Conservation (phyloP, 2,329 filamentous ascomycete species). For the Myriosclerotinia scirpicola region DNA sequence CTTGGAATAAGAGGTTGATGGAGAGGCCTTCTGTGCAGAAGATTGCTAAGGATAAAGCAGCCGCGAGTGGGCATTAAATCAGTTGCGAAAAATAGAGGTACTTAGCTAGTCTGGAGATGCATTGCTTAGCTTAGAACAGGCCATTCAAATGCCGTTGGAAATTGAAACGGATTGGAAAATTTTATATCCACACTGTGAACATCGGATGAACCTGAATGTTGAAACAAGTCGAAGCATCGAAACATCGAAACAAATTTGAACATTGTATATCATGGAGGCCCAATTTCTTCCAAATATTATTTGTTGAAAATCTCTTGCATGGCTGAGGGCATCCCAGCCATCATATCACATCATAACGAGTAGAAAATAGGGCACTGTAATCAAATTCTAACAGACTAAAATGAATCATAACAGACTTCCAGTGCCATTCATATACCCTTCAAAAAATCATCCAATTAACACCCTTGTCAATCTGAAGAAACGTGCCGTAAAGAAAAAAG, state of each 20-base stretch:
- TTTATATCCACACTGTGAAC: not conserved
- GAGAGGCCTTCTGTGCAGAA: slow-evolving; percentile 28
- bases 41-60: slow-evolving; percentile 27
- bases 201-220: not conserved
- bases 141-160: not conserved
- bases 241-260: not conserved
- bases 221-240: not conserved
- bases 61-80: slow-evolving; percentile 16
- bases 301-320: not conserved
- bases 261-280: not conserved
- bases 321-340: too few species aligned
- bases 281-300: not conserved
- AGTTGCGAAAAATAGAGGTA: too few species aligned
- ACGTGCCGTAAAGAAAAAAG: slow-evolving; percentile 12
- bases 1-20: slow-evolving; percentile 29
- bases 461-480: not conserved
- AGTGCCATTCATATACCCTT: slow-evolving; percentile 8
- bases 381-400: slow-evolving; percentile 17
- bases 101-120: not conserved
- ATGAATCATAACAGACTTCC: slow-evolving; percentile 1
- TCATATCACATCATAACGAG: not conserved
- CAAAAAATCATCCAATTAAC: slow-evolving; percentile 17
- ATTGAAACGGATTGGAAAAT: not conserved
- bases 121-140: not conserved
- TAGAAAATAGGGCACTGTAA: not conserved